Evolutionary conservation across 1,284 basidiomycete genomes (phyloP), one percentile per base, ranked within the genome.

Genomic region (Fomitopsis palustris): DNA sequence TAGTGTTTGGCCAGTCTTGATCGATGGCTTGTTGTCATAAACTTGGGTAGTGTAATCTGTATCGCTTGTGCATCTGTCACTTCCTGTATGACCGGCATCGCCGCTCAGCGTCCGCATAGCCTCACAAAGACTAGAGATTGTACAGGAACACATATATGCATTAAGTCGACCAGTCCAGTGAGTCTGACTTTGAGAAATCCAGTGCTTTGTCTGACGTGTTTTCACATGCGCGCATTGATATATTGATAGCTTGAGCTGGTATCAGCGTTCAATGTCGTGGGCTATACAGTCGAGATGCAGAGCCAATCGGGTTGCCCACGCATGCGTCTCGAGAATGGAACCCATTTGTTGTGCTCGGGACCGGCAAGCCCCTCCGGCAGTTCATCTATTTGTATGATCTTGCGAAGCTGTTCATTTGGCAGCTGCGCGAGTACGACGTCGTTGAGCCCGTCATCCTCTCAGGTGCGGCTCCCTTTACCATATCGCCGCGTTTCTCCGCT

Each of bases 351-450:
- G 89, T 95, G n/a, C 77, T 84, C 56, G 94, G 93, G 6, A 88
- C 90, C 0, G 93, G 94, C 39, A 92, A 89, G 66, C 94, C 94
- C 5, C 81, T 96, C 37, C 85, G 94, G 33, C 94, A 96, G 73
- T 96, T 96, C 74, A 95, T 96, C 73, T 96, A 93, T 77, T 95
- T 93, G n/a, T 80, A 84, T 55, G 94, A 96, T 74, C 86, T 96
- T 55, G 94, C 93, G 55, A 95, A 92, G 74, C 79, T 95, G 55
- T 94, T 96, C 79, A 89, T 96, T 67, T 96, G 94, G 94, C 86
- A 88, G 78, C 77, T 96, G 62, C 80, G 90, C 55, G 89, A 95
- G 70, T 96, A 96, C 70, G 83, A 94, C 55, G 86, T 91, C 66
- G 90, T 95, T 42, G 92, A 94, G 66, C 94, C 94, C 2, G 77